These are phyloP conservation scores for Coniochaeta ligniaria DNA, from an alignment of 2,329 filamentous ascomycete species.

Conservation along the genomic window DNA sequence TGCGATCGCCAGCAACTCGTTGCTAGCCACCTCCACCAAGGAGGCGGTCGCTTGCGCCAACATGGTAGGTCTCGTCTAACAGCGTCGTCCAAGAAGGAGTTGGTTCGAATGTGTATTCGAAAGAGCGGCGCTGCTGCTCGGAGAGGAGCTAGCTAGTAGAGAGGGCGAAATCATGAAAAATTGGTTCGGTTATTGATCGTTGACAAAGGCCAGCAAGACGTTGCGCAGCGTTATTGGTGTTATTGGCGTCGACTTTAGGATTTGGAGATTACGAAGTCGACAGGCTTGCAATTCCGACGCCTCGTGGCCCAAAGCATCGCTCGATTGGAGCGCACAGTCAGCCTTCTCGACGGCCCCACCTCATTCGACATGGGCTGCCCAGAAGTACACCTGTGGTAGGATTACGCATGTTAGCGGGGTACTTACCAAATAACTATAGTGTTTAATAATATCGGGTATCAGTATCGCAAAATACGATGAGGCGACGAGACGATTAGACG, in stretches of 20 bases:
- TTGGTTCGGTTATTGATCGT: not conserved
- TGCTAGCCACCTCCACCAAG: constrained; percentile 31
- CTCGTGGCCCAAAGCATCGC: not conserved
- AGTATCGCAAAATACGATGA: too few species aligned
- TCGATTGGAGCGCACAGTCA: not conserved
- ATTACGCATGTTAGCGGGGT: too few species aligned
- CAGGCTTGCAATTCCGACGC: not conserved
- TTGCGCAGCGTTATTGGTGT: not conserved
- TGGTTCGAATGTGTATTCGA: not conserved
- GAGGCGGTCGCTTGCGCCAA: constrained; percentile 26
- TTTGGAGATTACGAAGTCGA: not conserved
- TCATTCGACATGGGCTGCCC: not conserved
- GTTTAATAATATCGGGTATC: too few species aligned
- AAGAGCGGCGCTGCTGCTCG: not conserved
- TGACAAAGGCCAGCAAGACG: not conserved
- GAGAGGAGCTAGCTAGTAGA: not conserved
- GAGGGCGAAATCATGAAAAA: not conserved
- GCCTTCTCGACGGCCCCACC: not conserved
- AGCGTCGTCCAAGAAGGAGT: not conserved
- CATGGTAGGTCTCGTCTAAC: constrained; percentile 17
- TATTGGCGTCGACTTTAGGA: not conserved
- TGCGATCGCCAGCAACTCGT: constrained; percentile 7
- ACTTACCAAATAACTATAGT: too few species aligned
- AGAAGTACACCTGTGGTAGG: too few species aligned
- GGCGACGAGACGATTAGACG: too few species aligned